These are phyloP conservation scores for Rhodotorula taiwanensis DNA, from an alignment of 768 basidiomycete genomes.

Conservation along the genomic window DNA sequence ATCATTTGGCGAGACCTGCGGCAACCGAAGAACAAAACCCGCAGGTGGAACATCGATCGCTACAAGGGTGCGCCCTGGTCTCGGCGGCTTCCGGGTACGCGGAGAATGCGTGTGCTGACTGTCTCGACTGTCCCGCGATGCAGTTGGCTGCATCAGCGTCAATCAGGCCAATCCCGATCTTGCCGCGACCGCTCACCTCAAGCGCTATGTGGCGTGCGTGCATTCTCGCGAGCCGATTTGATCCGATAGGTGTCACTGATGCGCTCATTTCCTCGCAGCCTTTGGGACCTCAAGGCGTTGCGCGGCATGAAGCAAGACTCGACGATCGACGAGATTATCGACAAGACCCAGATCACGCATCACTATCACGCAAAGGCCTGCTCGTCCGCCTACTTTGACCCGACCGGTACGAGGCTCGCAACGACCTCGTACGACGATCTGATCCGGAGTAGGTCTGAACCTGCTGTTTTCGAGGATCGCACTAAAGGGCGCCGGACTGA, in stretches of 20 bases:
- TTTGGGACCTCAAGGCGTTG: conserved; percentile 36
- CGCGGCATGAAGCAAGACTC: conserved; percentile 4
- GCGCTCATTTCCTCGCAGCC: background rate
- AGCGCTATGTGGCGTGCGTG: conserved; percentile 27
- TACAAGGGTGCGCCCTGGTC: conserved; percentile 11
- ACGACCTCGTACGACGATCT: conserved; percentile 48
- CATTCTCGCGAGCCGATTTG: background rate
- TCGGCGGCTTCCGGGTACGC: too few relatives aligned
- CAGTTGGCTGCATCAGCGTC: conserved; percentile 35
- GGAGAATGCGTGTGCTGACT: background rate
- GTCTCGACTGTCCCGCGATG: too few relatives aligned
- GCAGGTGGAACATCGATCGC: conserved; percentile 36
- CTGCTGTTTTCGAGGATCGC: background rate
- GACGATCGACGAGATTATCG: conserved; percentile 2
- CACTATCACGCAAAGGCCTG: conserved; percentile 39
- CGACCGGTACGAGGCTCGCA: conserved; percentile 45
- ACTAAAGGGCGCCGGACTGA: background rate
- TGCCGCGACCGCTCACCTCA: conserved; percentile 37
- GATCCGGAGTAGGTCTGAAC: conserved; percentile 37
- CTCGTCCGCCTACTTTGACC: conserved; percentile 45
- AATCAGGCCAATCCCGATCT: conserved; percentile 33
- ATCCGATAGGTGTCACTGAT: background rate
- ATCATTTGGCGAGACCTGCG: conserved; percentile 36
- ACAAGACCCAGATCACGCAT: conserved; percentile 33
- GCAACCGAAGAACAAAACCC: conserved; percentile 15